Evolutionary conservation across 78 protist genomes (phyloP).

Genomic region (Dictyostelium discoideum): DNA sequence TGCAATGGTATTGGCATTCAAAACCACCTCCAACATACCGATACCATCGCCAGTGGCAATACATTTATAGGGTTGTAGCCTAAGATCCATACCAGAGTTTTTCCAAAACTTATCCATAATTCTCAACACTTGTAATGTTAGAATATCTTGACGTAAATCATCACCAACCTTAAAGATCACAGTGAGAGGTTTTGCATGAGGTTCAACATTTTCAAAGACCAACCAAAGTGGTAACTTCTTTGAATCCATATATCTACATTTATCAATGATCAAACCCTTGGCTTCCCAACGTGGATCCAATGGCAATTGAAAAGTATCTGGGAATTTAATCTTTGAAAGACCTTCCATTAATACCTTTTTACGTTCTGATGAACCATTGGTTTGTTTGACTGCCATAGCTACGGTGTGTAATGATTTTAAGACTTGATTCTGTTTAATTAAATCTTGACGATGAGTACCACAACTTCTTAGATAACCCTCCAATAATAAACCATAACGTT

Average conservation of each 20-base stretch:
- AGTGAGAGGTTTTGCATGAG: constrained; percentile 63
- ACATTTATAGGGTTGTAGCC: constrained; percentile 87
- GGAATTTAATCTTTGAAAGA: constrained; percentile 58
- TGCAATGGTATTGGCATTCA: constrained; percentile 90
- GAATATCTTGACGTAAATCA: constrained; percentile 95
- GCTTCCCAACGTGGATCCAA: constrained; percentile 83
- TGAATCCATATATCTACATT: constrained; percentile 92
- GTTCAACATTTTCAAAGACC: constrained; percentile 85
- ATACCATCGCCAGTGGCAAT: constrained; percentile 89
- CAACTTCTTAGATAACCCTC: constrained; percentile 92
- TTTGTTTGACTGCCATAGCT: constrained; percentile 29
- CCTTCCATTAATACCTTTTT: constrained; percentile 51
- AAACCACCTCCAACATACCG: constrained; percentile 96
- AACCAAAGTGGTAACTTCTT: constrained; percentile 95
- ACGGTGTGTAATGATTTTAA: constrained; percentile 18
- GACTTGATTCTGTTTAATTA: constrained; percentile 69
- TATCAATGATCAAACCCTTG: constrained; percentile 76
- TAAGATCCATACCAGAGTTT: constrained; percentile 82
- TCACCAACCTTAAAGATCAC: constrained; percentile 90
- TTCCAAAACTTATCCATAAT: constrained; percentile 96
- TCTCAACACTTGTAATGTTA: constrained; percentile 94
- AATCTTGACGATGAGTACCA: constrained; percentile 79
- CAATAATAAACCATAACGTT: constrained; percentile 93
- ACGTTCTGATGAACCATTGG: constrained; percentile 21
- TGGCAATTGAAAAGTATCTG: constrained; percentile 79